phyloP scores from a whole-genome alignment of 805 yeast species.

The Pichia thaimueangensis region DNA sequence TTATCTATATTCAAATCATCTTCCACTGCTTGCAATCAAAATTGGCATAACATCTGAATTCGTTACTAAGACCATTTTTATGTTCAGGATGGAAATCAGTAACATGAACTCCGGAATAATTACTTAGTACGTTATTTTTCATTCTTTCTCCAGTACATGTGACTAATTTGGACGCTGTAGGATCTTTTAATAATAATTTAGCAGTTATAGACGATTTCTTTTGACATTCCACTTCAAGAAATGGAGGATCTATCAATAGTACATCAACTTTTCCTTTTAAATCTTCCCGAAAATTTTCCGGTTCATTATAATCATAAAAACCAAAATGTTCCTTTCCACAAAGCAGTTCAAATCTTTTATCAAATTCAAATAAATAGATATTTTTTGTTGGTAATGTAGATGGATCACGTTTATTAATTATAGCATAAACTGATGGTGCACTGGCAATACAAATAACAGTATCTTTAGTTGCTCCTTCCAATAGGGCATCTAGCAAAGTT shows the following conservation, averaged over 20 bases:
- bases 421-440: slow-evolving; percentile 92
- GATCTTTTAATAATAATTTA: slow-evolving; percentile 45
- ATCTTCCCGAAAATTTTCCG: slow-evolving; percentile 51
- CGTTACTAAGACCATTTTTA: slow-evolving; percentile 79
- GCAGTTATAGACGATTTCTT: slow-evolving; percentile 62
- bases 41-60: slow-evolving; percentile 78
- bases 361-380: slow-evolving; percentile 73
- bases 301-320: slow-evolving; percentile 70
- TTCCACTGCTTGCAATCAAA: slow-evolving; percentile 68
- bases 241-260: slow-evolving; percentile 82
- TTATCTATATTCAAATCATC: slow-evolving; percentile 26
- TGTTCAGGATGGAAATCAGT: slow-evolving; percentile 77
- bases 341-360: slow-evolving; percentile 65
- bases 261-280: slow-evolving; percentile 62
- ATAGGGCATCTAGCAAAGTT: slow-evolving; percentile 57
- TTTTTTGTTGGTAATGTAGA: slow-evolving; percentile 55
- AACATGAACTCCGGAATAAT: slow-evolving; percentile 57
- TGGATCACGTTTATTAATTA: slow-evolving; percentile 50
- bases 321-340: slow-evolving; percentile 64
- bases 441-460: slow-evolving; percentile 73
- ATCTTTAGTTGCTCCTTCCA: slow-evolving; percentile 68
- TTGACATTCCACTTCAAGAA: slow-evolving; percentile 77
- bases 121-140: slow-evolving; percentile 51
- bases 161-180: slow-evolving; percentile 43
- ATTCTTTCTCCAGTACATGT: slow-evolving; percentile 89